phyloP scores from a whole-genome alignment of 176 grass and related monocot genomes.

The Cocos nucifera region DNA sequence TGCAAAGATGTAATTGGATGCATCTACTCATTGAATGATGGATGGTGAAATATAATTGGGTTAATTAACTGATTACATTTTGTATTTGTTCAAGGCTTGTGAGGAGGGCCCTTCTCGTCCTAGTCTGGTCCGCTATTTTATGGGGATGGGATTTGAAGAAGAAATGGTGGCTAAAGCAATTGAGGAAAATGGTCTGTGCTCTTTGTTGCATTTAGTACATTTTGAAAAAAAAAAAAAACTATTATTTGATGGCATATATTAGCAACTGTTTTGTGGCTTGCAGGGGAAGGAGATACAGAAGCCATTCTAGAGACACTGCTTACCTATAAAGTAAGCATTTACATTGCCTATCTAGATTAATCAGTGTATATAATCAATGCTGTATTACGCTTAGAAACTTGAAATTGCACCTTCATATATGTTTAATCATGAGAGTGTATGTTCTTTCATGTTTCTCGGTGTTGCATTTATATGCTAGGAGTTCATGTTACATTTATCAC shows the following conservation, averaged over 20 bases:
- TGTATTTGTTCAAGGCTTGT: conserved; percentile 20
- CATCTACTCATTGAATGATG: too few species aligned
- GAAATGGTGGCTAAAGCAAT: conserved; percentile 41
- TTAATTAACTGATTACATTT: too few species aligned
- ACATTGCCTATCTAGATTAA: neutral
- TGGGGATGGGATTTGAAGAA: conserved; percentile 50
- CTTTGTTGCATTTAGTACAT: conserved; percentile 10
- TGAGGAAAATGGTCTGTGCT: conserved; percentile 35
- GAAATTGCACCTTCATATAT: neutral
- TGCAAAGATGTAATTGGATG: too few species aligned
- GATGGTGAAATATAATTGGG: too few species aligned
- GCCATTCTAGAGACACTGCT: conserved; percentile 63
- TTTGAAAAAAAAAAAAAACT: neutral
- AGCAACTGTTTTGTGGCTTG: neutral
- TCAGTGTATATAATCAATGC: neutral
- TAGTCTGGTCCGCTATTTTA: conserved; percentile 22
- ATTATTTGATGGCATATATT: conserved; percentile 7
- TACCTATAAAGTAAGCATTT: conserved; percentile 45
- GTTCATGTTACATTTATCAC: neutral
- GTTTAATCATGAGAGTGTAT: neutral
- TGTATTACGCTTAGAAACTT: neutral
- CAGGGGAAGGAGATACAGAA: conserved; percentile 52
- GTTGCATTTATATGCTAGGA: neutral
- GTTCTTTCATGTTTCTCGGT: conserved; percentile 7
- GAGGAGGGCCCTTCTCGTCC: conserved; percentile 21